Percentiles rank a stretch among this genome's conserved stretches.
phyloP scores from a whole-genome alignment of 2,329 filamentous ascomycete genomes.

The Sclerotinia minor region DNA sequence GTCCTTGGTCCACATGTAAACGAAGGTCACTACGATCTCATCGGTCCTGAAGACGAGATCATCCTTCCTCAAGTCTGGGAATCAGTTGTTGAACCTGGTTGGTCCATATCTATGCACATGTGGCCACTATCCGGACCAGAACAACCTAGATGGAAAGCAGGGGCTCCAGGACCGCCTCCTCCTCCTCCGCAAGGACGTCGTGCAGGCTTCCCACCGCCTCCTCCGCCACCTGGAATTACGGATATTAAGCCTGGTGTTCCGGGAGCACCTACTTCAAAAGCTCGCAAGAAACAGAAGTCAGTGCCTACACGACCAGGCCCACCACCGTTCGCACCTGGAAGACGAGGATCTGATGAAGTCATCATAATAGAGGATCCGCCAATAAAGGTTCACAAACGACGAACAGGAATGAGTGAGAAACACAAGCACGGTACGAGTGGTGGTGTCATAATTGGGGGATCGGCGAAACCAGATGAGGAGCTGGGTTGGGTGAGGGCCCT shows the following conservation, averaged over 20 bases:
- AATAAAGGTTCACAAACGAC: not conserved
- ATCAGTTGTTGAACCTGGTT: conserved; percentile 75
- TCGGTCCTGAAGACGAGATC: conserved; percentile 77
- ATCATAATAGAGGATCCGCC: not conserved
- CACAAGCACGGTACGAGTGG: not conserved
- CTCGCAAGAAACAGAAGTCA: not conserved
- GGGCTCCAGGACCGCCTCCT: not conserved
- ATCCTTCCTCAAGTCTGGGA: conserved; percentile 82
- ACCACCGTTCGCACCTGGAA: not conserved
- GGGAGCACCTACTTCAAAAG: not conserved
- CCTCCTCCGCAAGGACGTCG: not conserved
- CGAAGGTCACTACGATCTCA: conserved; percentile 76
- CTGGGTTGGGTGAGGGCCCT: conserved; percentile 16
- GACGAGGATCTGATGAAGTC: not conserved
- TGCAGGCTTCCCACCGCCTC: not conserved
- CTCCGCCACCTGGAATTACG: not conserved
- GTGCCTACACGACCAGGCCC: not conserved
- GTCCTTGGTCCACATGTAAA: conserved; percentile 73
- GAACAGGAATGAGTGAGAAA: not conserved
- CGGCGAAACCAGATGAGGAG: not conserved
- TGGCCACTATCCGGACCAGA: conserved; percentile 53
- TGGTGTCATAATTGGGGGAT: not conserved
- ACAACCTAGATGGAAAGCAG: not conserved
- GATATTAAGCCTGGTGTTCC: not conserved
- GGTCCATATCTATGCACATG: conserved; percentile 67